Base-by-base conservation (phyloP, 2,329 filamentous ascomycete genomes). In the Alternaria infectoria region DNA sequence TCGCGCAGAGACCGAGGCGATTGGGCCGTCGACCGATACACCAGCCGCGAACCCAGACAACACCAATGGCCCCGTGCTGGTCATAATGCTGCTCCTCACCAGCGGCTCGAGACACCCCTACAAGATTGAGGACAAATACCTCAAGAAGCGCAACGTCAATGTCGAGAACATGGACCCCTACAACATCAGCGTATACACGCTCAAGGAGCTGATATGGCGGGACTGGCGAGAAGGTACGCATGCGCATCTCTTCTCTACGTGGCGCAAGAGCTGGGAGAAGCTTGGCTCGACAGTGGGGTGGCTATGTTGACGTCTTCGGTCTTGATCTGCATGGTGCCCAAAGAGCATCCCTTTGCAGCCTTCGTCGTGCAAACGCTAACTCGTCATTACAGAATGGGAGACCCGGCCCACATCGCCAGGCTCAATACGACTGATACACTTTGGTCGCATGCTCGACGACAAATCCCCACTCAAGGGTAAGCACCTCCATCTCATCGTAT, bases 121-220 rank as follows among this genome's bases (percentile, higher is more conserved):
- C 81, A 93, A 90, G 77, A 91, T 98, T 69, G 92, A 97, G 79
- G 91, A 92, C 74, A 92, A 89, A 76, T 97, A 97, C 75, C 84
- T 98, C 58, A 85, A 86, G 57, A 93, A 94, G 80, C 88, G 93
- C 63, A 92, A 91, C 71, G 92, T 97, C 57, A 87, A 87, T 51
- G 88, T 96, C 1, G 90, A 93, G 19, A 90, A 90, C 30, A 81
- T 87, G 70, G 93, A 97, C 76, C 93, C 93, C 1, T 94, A 93
- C 77, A 92, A 90, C 76, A 93, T 98, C 81, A 97, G 92, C 70
- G 91, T 97, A 54, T 97, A 97, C 78, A 97, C 93, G 4, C 83
- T 98, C 69, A 97, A 97, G 81, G 93, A 97, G 82, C 83, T 97
- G 75, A 97, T 98, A 77, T 87, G 96, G 83, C 87, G 93, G 73